Percentiles rank a stretch among this genome's conserved stretches.
phyloP scores from a whole-genome alignment of 2,329 filamentous ascomycete genomes.

The Aschersonia sp. region DNA sequence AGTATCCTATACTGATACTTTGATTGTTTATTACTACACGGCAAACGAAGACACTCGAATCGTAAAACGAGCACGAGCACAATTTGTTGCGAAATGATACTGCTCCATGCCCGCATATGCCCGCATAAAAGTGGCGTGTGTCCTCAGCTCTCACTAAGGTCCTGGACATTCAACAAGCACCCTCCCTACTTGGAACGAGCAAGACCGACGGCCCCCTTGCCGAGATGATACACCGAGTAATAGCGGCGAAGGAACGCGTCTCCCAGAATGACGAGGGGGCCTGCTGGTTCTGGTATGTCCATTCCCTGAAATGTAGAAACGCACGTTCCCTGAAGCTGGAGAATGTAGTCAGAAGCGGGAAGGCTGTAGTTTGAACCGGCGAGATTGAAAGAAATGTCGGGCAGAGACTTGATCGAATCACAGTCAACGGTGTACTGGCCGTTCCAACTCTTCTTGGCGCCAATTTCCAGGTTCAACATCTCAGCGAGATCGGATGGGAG shows the following conservation, averaged over 20 bases:
- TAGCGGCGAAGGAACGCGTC: conserved; percentile 74
- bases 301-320: conserved; percentile 98
- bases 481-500: conserved; percentile 85
- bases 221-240: conserved; percentile 95
- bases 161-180: not conserved
- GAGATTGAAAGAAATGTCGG: conserved; percentile 84
- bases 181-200: conserved; percentile 60
- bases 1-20: too few relatives aligned
- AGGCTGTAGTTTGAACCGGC: conserved; percentile 91
- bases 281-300: conserved; percentile 76
- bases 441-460: conserved; percentile 94
- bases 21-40: too few relatives aligned
- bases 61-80: too few relatives aligned
- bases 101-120: too few relatives aligned
- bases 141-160: too few relatives aligned
- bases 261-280: conserved; percentile 87
- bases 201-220: conserved; percentile 76
- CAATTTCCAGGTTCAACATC: conserved; percentile 94
- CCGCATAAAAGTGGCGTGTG: too few relatives aligned
- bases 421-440: conserved; percentile 96
- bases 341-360: conserved; percentile 78
- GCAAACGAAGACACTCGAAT: too few relatives aligned
- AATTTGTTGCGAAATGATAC: too few relatives aligned
- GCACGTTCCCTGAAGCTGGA: conserved; percentile 88
- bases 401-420: conserved; percentile 64